Evolutionary conservation across 768 basidiomycete species (phyloP).

Genomic region (Collybia sp.): DNA sequence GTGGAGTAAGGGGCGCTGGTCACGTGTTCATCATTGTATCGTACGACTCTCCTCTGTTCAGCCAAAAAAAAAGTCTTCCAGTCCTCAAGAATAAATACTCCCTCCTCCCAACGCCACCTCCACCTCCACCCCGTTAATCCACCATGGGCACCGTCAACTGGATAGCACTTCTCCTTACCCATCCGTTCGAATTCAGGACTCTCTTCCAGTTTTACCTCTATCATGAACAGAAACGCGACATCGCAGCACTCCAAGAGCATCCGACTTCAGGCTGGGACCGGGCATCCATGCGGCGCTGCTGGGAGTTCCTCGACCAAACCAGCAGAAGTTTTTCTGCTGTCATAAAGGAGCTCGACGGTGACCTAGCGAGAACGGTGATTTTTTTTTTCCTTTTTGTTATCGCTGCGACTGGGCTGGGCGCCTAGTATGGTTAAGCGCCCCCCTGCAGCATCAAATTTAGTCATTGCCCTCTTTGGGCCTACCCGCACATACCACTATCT

Average conservation of each 20-base stretch:
- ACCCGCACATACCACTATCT: no score
- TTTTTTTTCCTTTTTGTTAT: background rate
- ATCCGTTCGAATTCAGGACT: constrained; percentile 79
- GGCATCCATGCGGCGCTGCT: constrained; percentile 81
- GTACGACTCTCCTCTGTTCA: no score
- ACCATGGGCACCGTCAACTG: constrained; percentile 55
- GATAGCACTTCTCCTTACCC: constrained; percentile 67
- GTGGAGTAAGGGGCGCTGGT: background rate
- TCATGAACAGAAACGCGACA: constrained; percentile 78
- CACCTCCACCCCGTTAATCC: background rate
- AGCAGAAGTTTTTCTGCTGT: constrained; percentile 90
- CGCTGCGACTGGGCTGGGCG: no score
- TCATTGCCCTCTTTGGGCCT: no score
- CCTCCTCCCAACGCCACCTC: no score
- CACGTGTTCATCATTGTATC: constrained; percentile 3
- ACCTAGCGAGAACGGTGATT: constrained; percentile 87
- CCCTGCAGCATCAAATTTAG: no score
- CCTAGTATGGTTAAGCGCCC: no score
- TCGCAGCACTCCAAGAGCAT: constrained; percentile 70
- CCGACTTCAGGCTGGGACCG: constrained; percentile 85
- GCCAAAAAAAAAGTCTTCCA: constrained; percentile 1
- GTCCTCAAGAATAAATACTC: background rate
- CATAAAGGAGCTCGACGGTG: constrained; percentile 94
- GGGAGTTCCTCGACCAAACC: constrained; percentile 85
- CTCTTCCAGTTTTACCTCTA: constrained; percentile 82